A percentile compares a stretch with the other conserved stretches of the same genome.
These are phyloP conservation scores for Adansonia gregorii DNA, from an alignment of 441 rosid genomes.

Conservation along the genomic window DNA sequence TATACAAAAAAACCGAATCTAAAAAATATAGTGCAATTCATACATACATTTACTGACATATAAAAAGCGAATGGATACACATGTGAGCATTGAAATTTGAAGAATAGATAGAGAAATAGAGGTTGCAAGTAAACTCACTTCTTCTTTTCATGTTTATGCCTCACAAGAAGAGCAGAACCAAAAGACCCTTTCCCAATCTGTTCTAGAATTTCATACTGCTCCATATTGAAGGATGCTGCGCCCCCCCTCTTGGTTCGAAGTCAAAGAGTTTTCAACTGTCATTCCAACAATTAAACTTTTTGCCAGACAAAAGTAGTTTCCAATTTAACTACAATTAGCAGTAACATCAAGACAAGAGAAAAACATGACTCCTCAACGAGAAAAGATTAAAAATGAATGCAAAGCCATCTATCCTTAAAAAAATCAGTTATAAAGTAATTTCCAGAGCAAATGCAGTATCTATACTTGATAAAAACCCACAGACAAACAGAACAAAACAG, in stretches of 20 bases:
- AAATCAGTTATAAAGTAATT: background rate
- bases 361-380: background rate
- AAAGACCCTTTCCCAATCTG: slow-evolving; percentile 95
- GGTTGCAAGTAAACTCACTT: slow-evolving; percentile 49
- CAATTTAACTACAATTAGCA: background rate
- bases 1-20: background rate
- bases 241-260: background rate
- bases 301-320: background rate
- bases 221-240: slow-evolving; percentile 47
- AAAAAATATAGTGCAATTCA: background rate
- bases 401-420: background rate
- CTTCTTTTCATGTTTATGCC: slow-evolving; percentile 93
- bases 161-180: slow-evolving; percentile 95
- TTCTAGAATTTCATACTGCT: slow-evolving; percentile 90
- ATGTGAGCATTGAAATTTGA: background rate
- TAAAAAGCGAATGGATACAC: background rate
- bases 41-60: background rate
- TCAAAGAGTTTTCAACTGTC: background rate
- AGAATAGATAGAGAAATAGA: background rate
- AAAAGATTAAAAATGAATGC: background rate
- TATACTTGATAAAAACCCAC: background rate
- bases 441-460: slow-evolving; percentile 1
- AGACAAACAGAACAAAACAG: background rate
- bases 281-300: background rate
- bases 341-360: background rate